Evolutionary conservation across 2,329 filamentous ascomycete species (phyloP), one percentile per base, ranked within the genome.

Genomic region (Neopestalotiopsis sp.): DNA sequence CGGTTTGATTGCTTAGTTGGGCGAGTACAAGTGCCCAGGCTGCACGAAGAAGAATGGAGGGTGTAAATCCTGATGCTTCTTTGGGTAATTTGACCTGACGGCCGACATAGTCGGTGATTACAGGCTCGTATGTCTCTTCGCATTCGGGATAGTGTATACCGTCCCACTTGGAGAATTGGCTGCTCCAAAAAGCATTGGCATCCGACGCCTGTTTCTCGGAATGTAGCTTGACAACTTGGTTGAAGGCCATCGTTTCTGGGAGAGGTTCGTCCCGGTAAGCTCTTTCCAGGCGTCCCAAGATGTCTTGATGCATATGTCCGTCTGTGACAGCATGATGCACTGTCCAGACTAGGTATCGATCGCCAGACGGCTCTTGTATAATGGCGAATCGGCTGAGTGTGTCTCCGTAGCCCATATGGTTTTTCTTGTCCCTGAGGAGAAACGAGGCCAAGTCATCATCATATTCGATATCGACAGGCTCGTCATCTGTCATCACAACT

Each of bases 31-130:
- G 58, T 3, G 58, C 57, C 66, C 66, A 67, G 20, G 66, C 66
- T n/a, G 66, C 57, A 14, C 61, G 66, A 32, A 67, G 42, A 32
- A 67, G 61, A 12, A 62, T 69, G 14, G 68, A 66, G 4, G 68
- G 61, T 13, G 68, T 67, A 59, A 62, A 64, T 24, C 61, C 61
- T 38, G 59, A 53, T 67, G 66, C 49, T 67, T 61, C n/a, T 30
- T 38, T 62, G 14, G 59, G 59, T 34, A 62, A 62, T 9, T 40
- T 62, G 59, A 62, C 59, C 17, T 34, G 59, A 14, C 59, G 59
- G 32, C 34, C 40, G 4, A 62, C 59, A 20, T 62, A 62, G n/a
- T 62, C 30, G 20, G 30, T 62, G 5, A 67, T 58, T 12, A 58
- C 45, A 28, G 66, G 64, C 28, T 69, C 68, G 40, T 63, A 59